A percentile compares a stretch with the other conserved stretches of the same genome.
phyloP scores from a whole-genome alignment of 257 asterid genomes.

The Lycium barbarum region DNA sequence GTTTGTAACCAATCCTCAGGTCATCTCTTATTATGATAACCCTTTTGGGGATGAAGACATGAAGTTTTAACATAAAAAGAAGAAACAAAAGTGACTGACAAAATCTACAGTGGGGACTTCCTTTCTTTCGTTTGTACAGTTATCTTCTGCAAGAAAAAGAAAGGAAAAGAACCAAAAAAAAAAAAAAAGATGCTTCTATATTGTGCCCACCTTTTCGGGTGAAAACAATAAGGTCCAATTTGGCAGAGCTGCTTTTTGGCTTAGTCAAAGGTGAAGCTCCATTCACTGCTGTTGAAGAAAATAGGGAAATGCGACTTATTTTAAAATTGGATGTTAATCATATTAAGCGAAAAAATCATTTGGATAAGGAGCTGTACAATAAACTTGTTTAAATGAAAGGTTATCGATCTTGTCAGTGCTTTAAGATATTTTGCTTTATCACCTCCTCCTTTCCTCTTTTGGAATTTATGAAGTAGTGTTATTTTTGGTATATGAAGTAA shows the following conservation, averaged over 20 bases:
- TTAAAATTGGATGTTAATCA: neutral
- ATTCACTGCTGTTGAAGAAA: neutral
- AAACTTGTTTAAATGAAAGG: neutral
- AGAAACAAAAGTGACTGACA: conserved; percentile 18
- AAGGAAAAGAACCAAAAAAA: neutral
- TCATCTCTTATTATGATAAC: neutral
- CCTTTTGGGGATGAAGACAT: neutral
- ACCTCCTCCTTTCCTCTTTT: neutral
- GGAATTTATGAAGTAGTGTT: no score
- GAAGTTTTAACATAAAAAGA: neutral
- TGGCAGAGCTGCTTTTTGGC: neutral
- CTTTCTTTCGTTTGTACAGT: neutral
- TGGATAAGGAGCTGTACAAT: neutral
- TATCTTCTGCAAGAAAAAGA: neutral
- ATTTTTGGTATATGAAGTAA: no score
- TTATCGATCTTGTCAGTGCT: neutral
- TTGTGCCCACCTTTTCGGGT: neutral
- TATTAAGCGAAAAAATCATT: neutral
- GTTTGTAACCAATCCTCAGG: neutral
- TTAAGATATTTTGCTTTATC: neutral
- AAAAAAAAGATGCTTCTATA: neutral
- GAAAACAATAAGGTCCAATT: neutral
- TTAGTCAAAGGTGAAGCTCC: neutral
- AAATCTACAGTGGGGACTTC: neutral
- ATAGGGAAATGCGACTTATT: neutral